Evolutionary conservation across 2,329 filamentous ascomycete species (phyloP), one percentile per base, ranked within the genome.

Genomic region (Scedosporium boydii): DNA sequence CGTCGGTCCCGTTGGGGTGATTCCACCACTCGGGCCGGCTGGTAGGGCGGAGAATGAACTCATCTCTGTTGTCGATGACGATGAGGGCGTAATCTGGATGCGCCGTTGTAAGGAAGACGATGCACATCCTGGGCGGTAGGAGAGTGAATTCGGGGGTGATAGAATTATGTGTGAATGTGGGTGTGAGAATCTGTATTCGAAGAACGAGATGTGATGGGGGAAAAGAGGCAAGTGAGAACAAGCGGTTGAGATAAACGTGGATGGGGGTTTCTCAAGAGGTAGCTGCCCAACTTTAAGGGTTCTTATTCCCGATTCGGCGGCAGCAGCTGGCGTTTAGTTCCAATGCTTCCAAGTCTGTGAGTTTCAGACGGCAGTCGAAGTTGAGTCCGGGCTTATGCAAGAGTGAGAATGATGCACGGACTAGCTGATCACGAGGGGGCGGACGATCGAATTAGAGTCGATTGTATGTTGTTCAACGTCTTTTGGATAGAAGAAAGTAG

Each of bases 31-130:
- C 80, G 6, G 85, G 85, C 63, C 82, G 77, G 60, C 82, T 85
- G 1, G 85, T 88, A 3, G 85, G 85, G 29, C 85, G 80, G 14
- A 87, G 78, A 65, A 88, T 83, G 74, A 83, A 88, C 71, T 88
- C 89, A 77, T 93, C 90, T 68, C 90, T 84, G 73, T 93, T 93
- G 75, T 92, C 85, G 70, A 92, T 78, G 64, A 90, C 76, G 68
- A 93, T 88, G 64, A 93, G 80, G 27, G 87, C 82, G 74, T 93
- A 93, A 67, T 82, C 78, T 9, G 90, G 89, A 70, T 93, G 89
- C 56, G 87, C 82, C 18, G 89, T 93, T 27, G 89, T 90, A 63
- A 91, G 77, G 56, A 93, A 78, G 58, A 86, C 87, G 75, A 93
- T 92, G 72, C 90, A 93, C 89, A 93, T 93, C 14, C 26, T 65